Conservation (phyloP, 1,139 yeast genomes). For the Petasospora rhodanensis region DNA sequence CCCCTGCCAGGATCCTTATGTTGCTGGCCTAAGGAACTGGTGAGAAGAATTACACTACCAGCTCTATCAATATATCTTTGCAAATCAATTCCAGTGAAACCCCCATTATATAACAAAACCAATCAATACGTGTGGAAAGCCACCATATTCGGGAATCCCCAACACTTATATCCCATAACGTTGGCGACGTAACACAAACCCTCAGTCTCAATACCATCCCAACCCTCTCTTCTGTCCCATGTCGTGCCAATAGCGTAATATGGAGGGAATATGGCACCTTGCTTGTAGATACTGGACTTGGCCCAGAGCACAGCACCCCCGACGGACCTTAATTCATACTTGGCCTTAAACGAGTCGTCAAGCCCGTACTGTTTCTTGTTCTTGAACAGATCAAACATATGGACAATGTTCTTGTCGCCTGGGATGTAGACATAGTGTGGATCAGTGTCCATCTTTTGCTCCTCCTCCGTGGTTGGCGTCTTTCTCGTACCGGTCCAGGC, state of each 20-base stretch:
- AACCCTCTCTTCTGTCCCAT: conserved; percentile 41
- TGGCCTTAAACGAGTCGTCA: conserved; percentile 17
- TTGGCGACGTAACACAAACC: conserved; percentile 45
- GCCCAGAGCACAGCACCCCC: conserved; percentile 47
- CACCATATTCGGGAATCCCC: conserved; percentile 26
- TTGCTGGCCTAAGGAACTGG: too few relatives aligned
- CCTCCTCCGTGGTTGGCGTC: too few relatives aligned
- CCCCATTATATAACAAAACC: too few relatives aligned
- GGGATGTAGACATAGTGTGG: too few relatives aligned
- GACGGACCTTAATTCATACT: conserved; percentile 39
- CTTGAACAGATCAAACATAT: conserved; percentile 29
- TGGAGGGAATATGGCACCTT: conserved; percentile 43
- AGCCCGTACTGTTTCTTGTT: conserved; percentile 20
- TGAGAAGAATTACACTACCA: too few relatives aligned
- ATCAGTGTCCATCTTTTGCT: too few relatives aligned
- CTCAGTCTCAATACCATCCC: conserved; percentile 49
- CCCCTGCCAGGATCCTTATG: too few relatives aligned
- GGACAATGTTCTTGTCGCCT: conserved; percentile 33
- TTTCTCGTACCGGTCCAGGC: conserved; percentile 45
- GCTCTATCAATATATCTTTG: too few relatives aligned
- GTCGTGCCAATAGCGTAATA: conserved; percentile 39
- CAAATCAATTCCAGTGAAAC: too few relatives aligned
- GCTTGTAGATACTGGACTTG: conserved; percentile 39
- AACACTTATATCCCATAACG: conserved; percentile 40
- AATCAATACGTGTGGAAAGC: too few relatives aligned